Evolutionary conservation across 768 basidiomycete genomes (phyloP), one percentile per base, ranked within the genome.

Genomic region (Collybia sordida): DNA sequence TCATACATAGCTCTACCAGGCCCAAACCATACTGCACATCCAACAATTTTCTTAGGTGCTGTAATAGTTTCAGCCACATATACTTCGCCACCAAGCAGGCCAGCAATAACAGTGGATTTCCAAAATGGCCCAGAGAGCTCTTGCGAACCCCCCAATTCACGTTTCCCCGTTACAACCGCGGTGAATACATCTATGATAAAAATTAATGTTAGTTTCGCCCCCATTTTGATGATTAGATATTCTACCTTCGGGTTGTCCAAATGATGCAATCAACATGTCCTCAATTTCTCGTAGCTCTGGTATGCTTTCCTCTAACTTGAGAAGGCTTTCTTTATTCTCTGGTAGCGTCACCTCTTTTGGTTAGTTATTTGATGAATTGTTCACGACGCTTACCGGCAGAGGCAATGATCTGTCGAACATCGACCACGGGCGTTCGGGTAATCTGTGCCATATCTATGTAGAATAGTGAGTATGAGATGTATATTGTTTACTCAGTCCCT

Each of bases 51-150:
- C 22, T 38, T 43, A 19, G 34, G n/a, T 17, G 31, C 39, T 22
- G 50, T 38, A 38, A 17, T 17, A 21, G 48, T 42, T 36, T 59
- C 56, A n/a, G 52, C 57, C 23, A 57, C 51, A 27, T 59, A 59
- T 6, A 57, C 56, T 34, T 56, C 51, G 12, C 57, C 57, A 12
- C 42, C 56, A 19, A 53, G 22, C 19, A 51, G 43, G 28, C 44
- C 49, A 14, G 56, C 58, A 35, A 42, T 36, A 15, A 55, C 35
- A 2, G 40, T 43, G 12, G 34, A 42, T 23, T 27, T 35, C 27
- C 37, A 47, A 42, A 55, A 55, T 15, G 40, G 39, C 9, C 50
- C 45, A 31, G 42, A 52, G 36, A 52, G 40, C 17, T 47, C 39
- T 19, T n/a, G 31, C 27, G 51, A 45, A 17, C 54, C 40, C n/a